Conservation (phyloP, 768 basidiomycete species). For the Xerocomus spinulosus region DNA sequence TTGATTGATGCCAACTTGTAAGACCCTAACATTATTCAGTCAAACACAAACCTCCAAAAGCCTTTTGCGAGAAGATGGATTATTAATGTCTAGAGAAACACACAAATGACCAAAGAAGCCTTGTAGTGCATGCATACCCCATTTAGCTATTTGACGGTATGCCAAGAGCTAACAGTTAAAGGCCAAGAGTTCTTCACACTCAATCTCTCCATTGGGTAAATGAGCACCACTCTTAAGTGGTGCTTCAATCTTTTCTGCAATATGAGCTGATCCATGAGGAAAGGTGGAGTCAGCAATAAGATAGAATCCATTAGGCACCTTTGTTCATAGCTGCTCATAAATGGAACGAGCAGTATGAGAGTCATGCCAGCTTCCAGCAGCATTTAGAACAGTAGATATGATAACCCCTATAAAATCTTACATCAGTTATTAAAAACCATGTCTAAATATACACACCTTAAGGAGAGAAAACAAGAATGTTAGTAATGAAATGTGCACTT, state of each 20-base stretch:
- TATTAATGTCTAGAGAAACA: no score
- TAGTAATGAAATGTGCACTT: not conserved
- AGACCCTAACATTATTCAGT: no score
- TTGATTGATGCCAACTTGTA: no score
- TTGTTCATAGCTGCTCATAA: not conserved
- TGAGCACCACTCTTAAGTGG: not conserved
- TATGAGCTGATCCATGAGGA: not conserved
- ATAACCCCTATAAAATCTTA: not conserved
- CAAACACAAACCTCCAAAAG: no score
- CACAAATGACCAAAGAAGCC: no score
- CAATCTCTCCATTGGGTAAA: no score
- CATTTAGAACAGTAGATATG: not conserved
- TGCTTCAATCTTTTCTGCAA: not conserved
- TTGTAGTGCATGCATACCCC: no score
- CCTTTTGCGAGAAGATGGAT: no score
- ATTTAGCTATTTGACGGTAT: no score
- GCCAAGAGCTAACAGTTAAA: no score
- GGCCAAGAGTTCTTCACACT: no score
- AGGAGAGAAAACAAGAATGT: not conserved
- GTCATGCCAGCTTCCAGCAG: not conserved
- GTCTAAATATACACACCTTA: not conserved
- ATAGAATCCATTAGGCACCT: not conserved
- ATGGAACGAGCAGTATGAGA: not conserved
- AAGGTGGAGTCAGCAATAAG: not conserved
- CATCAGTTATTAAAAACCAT: no score